These are phyloP conservation scores for Parietaria judaica DNA, from an alignment of 306 rosid genomes.

Conservation along the genomic window DNA sequence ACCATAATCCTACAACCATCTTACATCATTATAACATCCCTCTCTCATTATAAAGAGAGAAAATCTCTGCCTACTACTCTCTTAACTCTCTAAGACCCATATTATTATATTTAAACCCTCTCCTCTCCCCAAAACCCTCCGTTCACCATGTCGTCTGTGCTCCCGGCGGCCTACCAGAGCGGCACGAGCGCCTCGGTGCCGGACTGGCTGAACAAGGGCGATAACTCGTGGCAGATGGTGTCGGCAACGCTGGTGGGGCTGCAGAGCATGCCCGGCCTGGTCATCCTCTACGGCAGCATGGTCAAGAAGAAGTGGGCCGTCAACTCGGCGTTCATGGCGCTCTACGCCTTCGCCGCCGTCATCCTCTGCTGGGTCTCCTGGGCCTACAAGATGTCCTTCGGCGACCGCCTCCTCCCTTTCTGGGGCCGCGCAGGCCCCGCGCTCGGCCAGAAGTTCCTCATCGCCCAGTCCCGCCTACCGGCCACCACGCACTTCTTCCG, in stretches of 20 bases:
- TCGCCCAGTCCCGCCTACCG: slow-evolving; percentile 7
- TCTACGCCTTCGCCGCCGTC: slow-evolving; percentile 20
- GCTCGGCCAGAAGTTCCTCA: slow-evolving; percentile 14
- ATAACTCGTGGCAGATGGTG: slow-evolving; percentile 17
- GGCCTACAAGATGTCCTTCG: slow-evolving; percentile 23
- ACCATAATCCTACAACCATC: too few species aligned
- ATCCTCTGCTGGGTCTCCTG: slow-evolving; percentile 17
- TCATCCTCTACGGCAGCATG: slow-evolving; percentile 14
- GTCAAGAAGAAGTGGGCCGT: slow-evolving; percentile 18
- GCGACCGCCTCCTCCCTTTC: slow-evolving; percentile 15
- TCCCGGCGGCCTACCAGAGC: too few species aligned
- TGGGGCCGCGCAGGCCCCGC: slow-evolving; percentile 23
- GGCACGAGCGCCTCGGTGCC: slow-evolving; percentile 1
- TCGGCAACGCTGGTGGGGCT: slow-evolving; percentile 13
- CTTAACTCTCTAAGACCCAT: too few species aligned
- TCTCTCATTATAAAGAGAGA: too few species aligned
- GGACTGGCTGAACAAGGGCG: slow-evolving; percentile 13
- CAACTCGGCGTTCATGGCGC: slow-evolving; percentile 25
- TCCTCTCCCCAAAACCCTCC: too few species aligned
- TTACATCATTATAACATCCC: too few species aligned
- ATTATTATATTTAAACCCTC: too few species aligned
- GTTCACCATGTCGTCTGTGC: too few species aligned
- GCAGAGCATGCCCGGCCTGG: slow-evolving; percentile 15
- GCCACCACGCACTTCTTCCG: not conserved
- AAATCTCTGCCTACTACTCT: too few species aligned